Base-by-base conservation (phyloP, 805 yeast genomes). In the Tetrapisispora pingtungensis region DNA sequence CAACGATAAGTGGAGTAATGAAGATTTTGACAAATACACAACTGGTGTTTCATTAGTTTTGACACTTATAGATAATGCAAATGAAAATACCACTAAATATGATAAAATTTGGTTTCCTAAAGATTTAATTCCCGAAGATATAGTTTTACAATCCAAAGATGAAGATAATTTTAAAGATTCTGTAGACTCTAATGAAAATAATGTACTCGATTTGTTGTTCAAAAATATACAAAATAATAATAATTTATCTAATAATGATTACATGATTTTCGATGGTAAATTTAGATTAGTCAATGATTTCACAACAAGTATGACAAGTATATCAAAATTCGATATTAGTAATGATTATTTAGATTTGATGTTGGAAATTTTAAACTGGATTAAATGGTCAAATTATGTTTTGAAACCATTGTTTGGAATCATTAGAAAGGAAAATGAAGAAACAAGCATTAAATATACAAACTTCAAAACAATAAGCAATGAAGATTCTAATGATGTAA, bases 281-380 rank as follows among this genome's bases (percentile, higher is more conserved):
- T 32, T 53, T 17, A 49, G 50, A 15, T 37, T 61, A 4, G 46
- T 53, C 34, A 59, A 58, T 41, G 65, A 58, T 42, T 56, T 61
- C 34, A 61, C 65, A 7, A 52, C 63, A 14, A 48, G 51, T 10
- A 42, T 62, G 10, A 43, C 54, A 10, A 45, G 49, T 10, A 42
- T 57, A 10, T 46, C 43, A n/a, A 58, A 51, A 32, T 56, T 61
- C 40, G 53, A 58, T 40, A 49, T 62, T 7, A 54, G 62, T 43
- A 62, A 62, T 46, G 64, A 60, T 30, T 57, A 55, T 38, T 41
- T 60, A n/a, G 56, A 56, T 30, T 38, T 57, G n/a, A 32, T 59
- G 7, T 27, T 41, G 7, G 64, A 59, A 33, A 43, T 64, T 14
- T 36, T 61, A 36, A 57, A 52, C 33, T 64, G 66, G 66, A 33